Evolutionary conservation across 169 alveolate species (phyloP), one percentile per base, ranked within the genome.

Genomic region (Eimeria maxima): DNA sequence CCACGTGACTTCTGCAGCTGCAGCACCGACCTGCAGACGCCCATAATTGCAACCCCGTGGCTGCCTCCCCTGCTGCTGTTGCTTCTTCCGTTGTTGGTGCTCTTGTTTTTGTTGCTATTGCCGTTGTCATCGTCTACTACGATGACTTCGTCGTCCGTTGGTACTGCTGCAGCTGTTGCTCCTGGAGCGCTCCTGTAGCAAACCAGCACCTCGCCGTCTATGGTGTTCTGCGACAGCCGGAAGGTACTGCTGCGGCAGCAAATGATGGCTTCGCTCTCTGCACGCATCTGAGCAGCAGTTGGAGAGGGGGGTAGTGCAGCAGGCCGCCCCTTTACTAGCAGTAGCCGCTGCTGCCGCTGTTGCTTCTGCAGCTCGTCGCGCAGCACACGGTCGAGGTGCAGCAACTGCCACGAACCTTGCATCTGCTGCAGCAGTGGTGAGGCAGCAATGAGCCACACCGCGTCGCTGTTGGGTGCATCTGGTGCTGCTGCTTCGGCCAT

Each of bases 381-480:
- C 20, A 84, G 80, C 38, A 3, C 55, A 53, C 42, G 14, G 42
- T 57, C 38, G 18, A 84, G 93, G 18, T 84, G 53, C 18, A 84
- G 93, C 80, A 84, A 78, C 80, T 84, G 93, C 93, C 93, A 84
- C 53, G 93, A 44, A 4, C 24, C 76, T 44, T 84, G 93, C 93
- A 84, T 53, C 11, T 84, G 93, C 78, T 27, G 93, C 93, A 84
- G 93, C 93, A 44, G 78, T 1, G 78, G 93, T 33, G 93, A 84
- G 10, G 93, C 80, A 4, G 93, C 93, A 7, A 84, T 45, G 22
- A 84, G 93, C 93, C 93, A 84, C 63, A 84, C 78, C 7, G 93
- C 93, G 33, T 84, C 78, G 20, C 60, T 84, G 38, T 60, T 44
- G 22, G 93, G 38, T 38, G 53, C 76, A 38, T 29, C 38, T 0